Evolutionary conservation across 495 filamentous ascomycete genomes (phyloP).

Genomic region (Talaromyces stipitatus): DNA sequence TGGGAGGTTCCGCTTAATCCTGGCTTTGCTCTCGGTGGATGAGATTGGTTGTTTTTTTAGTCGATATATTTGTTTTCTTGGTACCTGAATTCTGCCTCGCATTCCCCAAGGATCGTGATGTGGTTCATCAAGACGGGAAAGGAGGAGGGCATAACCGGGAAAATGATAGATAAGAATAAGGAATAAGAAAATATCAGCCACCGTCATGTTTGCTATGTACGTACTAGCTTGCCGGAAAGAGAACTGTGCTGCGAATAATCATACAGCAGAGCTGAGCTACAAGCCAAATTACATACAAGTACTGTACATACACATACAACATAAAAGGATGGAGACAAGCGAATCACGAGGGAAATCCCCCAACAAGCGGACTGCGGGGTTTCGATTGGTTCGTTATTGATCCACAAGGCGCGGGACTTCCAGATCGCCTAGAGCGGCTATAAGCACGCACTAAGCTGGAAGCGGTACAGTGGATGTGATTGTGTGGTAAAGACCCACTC

Average conservation of each 20-base stretch:
- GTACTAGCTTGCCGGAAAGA: too few relatives aligned
- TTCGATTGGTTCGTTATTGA: background rate
- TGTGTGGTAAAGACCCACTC: background rate
- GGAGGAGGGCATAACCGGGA: background rate
- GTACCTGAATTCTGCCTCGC: background rate
- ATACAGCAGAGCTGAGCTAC: too few relatives aligned
- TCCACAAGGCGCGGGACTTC: background rate
- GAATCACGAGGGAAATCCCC: background rate
- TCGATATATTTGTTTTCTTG: background rate
- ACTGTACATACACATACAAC: too few relatives aligned
- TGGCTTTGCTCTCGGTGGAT: background rate
- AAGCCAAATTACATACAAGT: too few relatives aligned
- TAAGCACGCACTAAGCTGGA: background rate
- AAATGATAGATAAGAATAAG: background rate
- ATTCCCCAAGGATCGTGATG: background rate
- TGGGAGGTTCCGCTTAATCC: background rate
- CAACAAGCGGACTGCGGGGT: background rate
- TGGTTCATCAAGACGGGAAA: background rate
- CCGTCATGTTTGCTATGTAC: too few relatives aligned
- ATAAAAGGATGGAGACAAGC: background rate
- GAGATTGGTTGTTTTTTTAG: background rate
- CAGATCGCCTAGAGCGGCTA: constrained; percentile 2
- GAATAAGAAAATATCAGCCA: background rate
- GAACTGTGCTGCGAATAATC: too few relatives aligned
- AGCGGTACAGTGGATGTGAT: background rate